Evolutionary conservation across 768 basidiomycete genomes (phyloP), one percentile per base, ranked within the genome.

Genomic region (Chalciporus piperatus): DNA sequence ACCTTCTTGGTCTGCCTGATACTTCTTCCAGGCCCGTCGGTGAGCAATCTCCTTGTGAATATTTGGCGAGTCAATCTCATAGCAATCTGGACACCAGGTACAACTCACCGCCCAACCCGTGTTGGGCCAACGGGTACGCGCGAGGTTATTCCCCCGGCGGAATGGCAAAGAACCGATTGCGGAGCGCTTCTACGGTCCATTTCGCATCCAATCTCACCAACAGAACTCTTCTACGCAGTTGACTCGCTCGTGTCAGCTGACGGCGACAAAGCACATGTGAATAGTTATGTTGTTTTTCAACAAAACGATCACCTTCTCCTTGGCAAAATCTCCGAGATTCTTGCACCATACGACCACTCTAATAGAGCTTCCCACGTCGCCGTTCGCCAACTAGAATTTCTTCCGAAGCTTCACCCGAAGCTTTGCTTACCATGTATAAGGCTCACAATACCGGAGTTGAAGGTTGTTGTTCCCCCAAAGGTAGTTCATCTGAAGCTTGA

Each of bases 311-410:
- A 25, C 16, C 28, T 22, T 41, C 30, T 32, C 28, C 48, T 54
- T 14, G 33, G 52, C 42, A 35, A 54, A 42, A 43, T 54, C 14
- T 13, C 20, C 9, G 47, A 53, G 25, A 53, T 54, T 6, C 25
- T 25, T 25, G 25, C 25, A 25, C 25, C 25, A 25, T 25, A 25
- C 25, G 25, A 25, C 25, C 25, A 25, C 25, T 25, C 25, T 25
- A 25, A 25, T 25, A 25, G 25, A 25, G 42, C 13, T 8, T 43
- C 42, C 13, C 42, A 30, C 27, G 30, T 43, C 13, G 42, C 30
- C 3, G 27, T 43, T 13, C 27, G 20, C 30, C 42, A 12, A 17
- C 20, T 43, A n/a, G 27, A 43, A 30, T 10, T 43, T n/a, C 42
- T 43, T 17, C 27, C 42, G n/a, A 25, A 28, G 7, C 42, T 43